Conservation (phyloP, 2,329 filamentous ascomycete genomes). For the Penicillium digitatum region DNA sequence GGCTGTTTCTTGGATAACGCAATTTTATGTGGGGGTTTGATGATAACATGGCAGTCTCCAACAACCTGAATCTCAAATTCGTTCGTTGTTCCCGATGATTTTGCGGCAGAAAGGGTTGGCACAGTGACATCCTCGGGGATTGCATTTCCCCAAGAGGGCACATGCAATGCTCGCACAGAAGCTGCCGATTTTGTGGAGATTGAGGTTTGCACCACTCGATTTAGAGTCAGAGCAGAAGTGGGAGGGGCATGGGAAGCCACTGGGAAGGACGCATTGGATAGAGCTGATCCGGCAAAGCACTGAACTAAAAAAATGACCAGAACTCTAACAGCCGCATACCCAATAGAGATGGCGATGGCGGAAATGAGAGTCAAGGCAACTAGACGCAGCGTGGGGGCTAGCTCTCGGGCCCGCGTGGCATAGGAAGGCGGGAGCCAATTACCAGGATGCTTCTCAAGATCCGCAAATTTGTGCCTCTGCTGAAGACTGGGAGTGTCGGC, state of each 20-base stretch:
- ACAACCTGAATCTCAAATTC: conserved; percentile 53
- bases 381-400: conserved; percentile 29
- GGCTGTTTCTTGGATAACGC: conserved; percentile 43
- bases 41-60: conserved; percentile 51
- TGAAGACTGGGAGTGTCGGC: conserved; percentile 10
- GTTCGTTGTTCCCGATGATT: conserved; percentile 31
- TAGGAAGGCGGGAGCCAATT: conserved; percentile 25
- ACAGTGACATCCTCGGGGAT: conserved; percentile 26
- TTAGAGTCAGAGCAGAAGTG: conserved; percentile 20
- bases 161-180: conserved; percentile 17
- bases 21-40: conserved; percentile 48
- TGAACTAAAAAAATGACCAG: conserved; percentile 26
- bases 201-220: conserved; percentile 22
- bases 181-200: conserved; percentile 22
- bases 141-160: conserved; percentile 17
- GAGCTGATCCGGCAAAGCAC: conserved; percentile 22
- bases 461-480: conserved; percentile 14
- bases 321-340: conserved; percentile 29
- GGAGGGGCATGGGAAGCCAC: conserved; percentile 15
- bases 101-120: conserved; percentile 21
- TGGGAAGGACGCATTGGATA: conserved; percentile 20
- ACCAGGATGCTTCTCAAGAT: conserved; percentile 26
- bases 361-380: conserved; percentile 28
- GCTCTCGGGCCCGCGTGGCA: conserved; percentile 19
- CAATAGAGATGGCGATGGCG: conserved; percentile 29